These are phyloP conservation scores for Stylosanthes scabra DNA, from an alignment of 331 rosid genomes.

Conservation along the genomic window DNA sequence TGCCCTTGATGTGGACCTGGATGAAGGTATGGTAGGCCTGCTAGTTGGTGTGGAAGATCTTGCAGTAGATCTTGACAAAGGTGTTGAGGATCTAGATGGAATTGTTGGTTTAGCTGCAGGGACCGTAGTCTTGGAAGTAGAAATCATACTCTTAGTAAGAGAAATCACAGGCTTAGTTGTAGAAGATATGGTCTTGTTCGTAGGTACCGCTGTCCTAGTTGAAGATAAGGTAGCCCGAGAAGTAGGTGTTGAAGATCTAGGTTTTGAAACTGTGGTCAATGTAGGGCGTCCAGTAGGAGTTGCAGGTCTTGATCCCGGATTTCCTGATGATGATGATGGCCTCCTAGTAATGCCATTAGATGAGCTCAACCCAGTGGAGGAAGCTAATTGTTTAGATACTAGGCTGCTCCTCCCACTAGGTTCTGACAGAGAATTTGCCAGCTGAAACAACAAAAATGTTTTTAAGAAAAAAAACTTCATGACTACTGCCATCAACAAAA, in stretches of 20 bases:
- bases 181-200: slow-evolving; percentile 50
- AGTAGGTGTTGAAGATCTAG: slow-evolving; percentile 92
- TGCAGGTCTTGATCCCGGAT: slow-evolving; percentile 83
- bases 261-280: slow-evolving; percentile 60
- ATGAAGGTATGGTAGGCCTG: slow-evolving; percentile 75
- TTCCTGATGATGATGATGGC: slow-evolving; percentile 85
- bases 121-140: slow-evolving; percentile 47
- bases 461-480: slow-evolving; percentile 34
- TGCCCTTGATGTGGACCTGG: slow-evolving; percentile 77
- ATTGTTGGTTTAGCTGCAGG: slow-evolving; percentile 53
- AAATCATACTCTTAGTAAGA: slow-evolving; percentile 46
- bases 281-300: slow-evolving; percentile 88
- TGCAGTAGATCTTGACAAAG: slow-evolving; percentile 66
- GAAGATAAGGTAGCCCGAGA: slow-evolving; percentile 70
- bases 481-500: slow-evolving; percentile 13
- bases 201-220: slow-evolving; percentile 40
- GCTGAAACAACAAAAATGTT: slow-evolving; percentile 58
- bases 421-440: slow-evolving; percentile 79
- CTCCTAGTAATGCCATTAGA: slow-evolving; percentile 73
- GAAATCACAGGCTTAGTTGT: slow-evolving; percentile 55
- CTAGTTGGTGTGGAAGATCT: slow-evolving; percentile 90
- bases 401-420: slow-evolving; percentile 65
- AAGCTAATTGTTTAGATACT: slow-evolving; percentile 65
- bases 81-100: slow-evolving; percentile 81
- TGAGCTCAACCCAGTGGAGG: slow-evolving; percentile 80